A percentile compares a stretch with the other conserved stretches of the same genome.
Evolutionary conservation across 179 eudicot genomes (phyloP).

Genomic region (Silene noctiflora): DNA sequence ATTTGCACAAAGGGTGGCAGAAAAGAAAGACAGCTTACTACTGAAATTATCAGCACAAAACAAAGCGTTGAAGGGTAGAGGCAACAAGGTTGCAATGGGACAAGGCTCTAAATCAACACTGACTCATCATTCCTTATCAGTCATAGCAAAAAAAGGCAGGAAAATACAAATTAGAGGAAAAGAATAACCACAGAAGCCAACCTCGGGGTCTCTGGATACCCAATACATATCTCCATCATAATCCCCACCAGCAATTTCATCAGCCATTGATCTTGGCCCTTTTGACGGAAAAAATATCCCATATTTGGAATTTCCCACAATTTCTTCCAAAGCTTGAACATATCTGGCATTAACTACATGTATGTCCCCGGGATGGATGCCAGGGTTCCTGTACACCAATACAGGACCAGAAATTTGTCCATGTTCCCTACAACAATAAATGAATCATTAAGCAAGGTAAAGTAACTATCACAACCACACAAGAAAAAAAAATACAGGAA

Average conservation of each 20-base stretch:
- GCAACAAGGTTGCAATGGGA: too few relatives aligned
- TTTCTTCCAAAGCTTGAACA: constrained; percentile 44
- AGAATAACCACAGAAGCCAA: constrained; percentile 7
- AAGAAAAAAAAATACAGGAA: too few relatives aligned
- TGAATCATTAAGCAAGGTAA: neutral
- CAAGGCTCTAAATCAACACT: neutral
- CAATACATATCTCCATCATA: constrained; percentile 87
- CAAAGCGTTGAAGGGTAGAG: too few relatives aligned
- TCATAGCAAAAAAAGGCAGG: neutral
- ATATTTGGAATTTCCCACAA: constrained; percentile 74
- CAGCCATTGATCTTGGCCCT: constrained; percentile 66
- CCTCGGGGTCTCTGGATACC: constrained; percentile 72
- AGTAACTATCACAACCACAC: neutral
- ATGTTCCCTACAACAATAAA: constrained; percentile 48
- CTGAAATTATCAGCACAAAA: too few relatives aligned
- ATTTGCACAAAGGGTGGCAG: too few relatives aligned
- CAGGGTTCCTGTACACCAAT: constrained; percentile 78
- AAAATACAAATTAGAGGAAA: neutral
- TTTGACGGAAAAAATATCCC: constrained; percentile 75
- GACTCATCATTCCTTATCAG: neutral
- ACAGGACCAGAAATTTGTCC: constrained; percentile 70
- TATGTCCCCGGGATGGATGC: constrained; percentile 78
- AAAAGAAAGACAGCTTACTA: too few relatives aligned
- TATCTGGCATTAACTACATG: constrained; percentile 62
- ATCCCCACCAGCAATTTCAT: constrained; percentile 89